Percentiles rank a stretch among this genome's conserved stretches.
These are phyloP conservation scores for Fusarium miscanthi DNA, from an alignment of 2,329 filamentous ascomycete species.

Conservation along the genomic window DNA sequence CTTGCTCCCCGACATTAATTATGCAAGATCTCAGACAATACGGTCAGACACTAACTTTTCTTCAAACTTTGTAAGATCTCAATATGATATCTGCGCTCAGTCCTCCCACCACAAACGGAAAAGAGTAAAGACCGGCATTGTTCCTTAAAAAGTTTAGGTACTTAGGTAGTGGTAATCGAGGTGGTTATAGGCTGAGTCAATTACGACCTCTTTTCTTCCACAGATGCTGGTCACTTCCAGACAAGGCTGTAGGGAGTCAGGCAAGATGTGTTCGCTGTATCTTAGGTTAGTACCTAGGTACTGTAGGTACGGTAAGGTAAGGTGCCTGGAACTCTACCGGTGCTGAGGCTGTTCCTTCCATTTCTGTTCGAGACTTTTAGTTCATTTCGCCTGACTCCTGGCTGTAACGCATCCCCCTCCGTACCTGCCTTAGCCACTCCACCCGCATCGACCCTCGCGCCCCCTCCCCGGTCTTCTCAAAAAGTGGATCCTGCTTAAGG, in stretches of 20 bases:
- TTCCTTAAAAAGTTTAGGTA: neutral
- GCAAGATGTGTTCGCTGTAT: neutral
- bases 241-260: neutral
- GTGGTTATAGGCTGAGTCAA: neutral
- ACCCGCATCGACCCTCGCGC: conserved; percentile 21
- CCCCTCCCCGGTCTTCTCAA: conserved; percentile 20
- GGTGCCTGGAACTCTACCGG: neutral
- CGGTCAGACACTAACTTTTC: neutral
- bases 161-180: neutral
- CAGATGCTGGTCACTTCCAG: neutral
- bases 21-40: neutral
- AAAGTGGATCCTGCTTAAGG: conserved; percentile 23
- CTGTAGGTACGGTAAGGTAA: neutral
- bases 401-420: conserved; percentile 24
- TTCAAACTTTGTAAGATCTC: conserved; percentile 13
- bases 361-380: conserved; percentile 35
- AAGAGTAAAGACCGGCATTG: conserved; percentile 3
- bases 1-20: neutral
- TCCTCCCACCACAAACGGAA: conserved; percentile 8
- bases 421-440: conserved; percentile 43
- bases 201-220: neutral
- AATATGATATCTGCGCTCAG: conserved; percentile 20
- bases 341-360: conserved; percentile 23
- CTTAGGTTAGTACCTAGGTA: no score
- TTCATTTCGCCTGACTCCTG: conserved; percentile 41